Percentiles rank a stretch among this genome's conserved stretches.
phyloP scores from a whole-genome alignment of 768 basidiomycete species.

The Pholiota molesta region DNA sequence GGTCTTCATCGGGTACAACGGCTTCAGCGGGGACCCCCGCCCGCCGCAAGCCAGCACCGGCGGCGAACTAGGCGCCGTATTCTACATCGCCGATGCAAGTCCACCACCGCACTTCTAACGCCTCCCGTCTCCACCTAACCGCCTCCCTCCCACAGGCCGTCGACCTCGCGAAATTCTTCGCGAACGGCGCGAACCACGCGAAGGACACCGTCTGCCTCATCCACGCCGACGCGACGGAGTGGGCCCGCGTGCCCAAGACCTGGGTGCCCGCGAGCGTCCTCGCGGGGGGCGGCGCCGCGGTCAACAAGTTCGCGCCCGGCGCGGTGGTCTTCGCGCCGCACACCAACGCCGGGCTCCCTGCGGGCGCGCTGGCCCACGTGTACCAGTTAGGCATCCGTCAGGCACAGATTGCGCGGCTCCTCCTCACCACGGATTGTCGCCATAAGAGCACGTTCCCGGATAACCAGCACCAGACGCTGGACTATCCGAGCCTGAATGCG shows the following conservation, averaged over 20 bases:
- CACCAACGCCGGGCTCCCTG: neutral
- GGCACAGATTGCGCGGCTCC: neutral
- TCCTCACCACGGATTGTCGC: neutral
- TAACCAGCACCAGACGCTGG: neutral
- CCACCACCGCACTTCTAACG: too few relatives aligned
- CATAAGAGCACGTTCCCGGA: neutral
- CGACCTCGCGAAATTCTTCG: neutral
- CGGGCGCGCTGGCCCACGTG: neutral
- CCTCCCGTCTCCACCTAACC: too few relatives aligned
- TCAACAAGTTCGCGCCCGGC: neutral
- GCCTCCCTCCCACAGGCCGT: neutral
- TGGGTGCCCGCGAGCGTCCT: neutral
- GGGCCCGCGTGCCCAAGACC: neutral
- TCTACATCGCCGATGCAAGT: constrained; percentile 5
- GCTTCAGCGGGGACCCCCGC: neutral
- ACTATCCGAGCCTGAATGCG: neutral
- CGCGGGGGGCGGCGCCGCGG: neutral
- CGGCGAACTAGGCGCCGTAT: constrained; percentile 3
- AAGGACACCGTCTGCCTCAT: neutral
- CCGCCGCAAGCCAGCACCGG: neutral
- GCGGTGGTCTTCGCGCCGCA: neutral
- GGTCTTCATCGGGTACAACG: constrained; percentile 1
- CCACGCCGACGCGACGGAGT: neutral
- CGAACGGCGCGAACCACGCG: neutral
- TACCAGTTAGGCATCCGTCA: neutral